Base-by-base conservation (phyloP, 192 early-diverging fungal species). In the Chytriomyces sp. region DNA sequence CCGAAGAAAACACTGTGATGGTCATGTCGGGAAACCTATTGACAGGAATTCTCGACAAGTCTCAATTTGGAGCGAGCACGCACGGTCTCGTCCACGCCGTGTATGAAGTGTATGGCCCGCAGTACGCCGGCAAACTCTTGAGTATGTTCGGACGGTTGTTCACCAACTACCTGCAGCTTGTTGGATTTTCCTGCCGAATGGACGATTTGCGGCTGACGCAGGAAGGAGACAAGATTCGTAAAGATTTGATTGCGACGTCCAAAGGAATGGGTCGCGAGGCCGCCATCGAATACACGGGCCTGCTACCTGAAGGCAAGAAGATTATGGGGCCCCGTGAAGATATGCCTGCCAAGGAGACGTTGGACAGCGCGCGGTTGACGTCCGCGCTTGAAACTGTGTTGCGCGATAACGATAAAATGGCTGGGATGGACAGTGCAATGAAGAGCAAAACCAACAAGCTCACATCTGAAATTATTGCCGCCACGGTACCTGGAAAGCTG, bases 131-230 rank as follows among this genome's bases (percentile, higher is more conserved):
- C 8, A 90, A 92, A 68, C 84, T 98, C 56, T 86, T 99, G 64
- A 92, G 92, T 73, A 91, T 94, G 39, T 85, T 98, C 36, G 89
- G 94, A 36, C 90, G 95, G 34, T 77, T 99, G 59, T 97, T 99
- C 80, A 91, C 94, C 14, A 84, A 84, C 33, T 98, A 94, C 78
- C 82, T 93, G 12, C 96, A 98, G 77, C 84, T 87, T 62, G 88
- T 84, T 61, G 98, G 93, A 25, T 99, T 98, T 77, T 90, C 91
- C 52, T 99, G 98, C 82, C 89, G 98, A 66, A 97, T 99, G 94
- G 96, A 98, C 76, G 98, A 99, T 89, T 86, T 99, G 83, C 81
- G 86, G 49, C 83, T 99, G 34, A 98, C 91, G 26, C 75, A 75
- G 6, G 85, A 91, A 75, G 98, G 96, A 36, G 89, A 99, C 74